These are phyloP conservation scores for Ramaria sp. DNA, from an alignment of 768 basidiomycete genomes.

Conservation along the genomic window DNA sequence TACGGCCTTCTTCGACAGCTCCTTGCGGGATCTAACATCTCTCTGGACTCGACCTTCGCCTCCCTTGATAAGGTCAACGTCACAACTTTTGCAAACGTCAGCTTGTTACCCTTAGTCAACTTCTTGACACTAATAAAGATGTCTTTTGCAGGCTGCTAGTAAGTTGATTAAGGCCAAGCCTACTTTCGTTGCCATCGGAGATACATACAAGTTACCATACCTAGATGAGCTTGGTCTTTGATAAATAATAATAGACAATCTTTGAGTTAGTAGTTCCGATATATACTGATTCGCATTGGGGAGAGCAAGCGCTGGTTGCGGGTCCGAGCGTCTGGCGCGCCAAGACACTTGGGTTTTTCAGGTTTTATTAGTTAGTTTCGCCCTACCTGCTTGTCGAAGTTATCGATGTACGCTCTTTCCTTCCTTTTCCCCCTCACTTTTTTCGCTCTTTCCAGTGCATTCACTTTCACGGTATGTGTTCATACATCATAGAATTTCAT, in stretches of 20 bases:
- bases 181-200: conserved; percentile 80
- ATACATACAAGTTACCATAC: conserved; percentile 65
- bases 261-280: too few species aligned
- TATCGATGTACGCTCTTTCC: too few species aligned
- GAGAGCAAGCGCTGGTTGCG: too few species aligned
- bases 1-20: conserved; percentile 31
- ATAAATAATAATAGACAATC: conserved; percentile 6
- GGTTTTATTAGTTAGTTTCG: too few species aligned
- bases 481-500: too few species aligned
- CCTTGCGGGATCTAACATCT: conserved; percentile 44
- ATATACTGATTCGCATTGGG: too few species aligned
- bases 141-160: conserved; percentile 40
- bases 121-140: background rate
- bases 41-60: conserved; percentile 51
- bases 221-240: conserved; percentile 75
- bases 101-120: background rate
- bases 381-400: too few species aligned
- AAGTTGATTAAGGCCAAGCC: conserved; percentile 66
- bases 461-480: too few species aligned
- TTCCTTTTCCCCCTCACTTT: too few species aligned
- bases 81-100: conserved; percentile 60
- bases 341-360: too few species aligned
- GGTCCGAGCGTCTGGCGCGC: too few species aligned
- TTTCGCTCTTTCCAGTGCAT: too few species aligned
- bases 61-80: conserved; percentile 62